Base-by-base conservation (phyloP, 129 eudicot genomes). In the Artemisia tridentata region DNA sequence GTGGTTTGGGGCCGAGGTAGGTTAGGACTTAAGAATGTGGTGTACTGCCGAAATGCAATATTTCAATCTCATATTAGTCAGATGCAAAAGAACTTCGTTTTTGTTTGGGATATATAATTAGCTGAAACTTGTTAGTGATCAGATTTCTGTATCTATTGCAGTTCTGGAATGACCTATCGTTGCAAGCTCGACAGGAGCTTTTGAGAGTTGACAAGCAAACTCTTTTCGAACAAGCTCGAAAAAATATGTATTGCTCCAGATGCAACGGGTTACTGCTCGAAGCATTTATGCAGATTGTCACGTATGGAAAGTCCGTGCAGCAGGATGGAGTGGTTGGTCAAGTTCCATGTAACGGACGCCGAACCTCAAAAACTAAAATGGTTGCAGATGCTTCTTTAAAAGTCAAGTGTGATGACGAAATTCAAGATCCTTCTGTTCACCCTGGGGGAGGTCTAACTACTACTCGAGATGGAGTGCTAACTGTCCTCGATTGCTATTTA, bases 401-500 rank as follows among this genome's bases (percentile, higher is more conserved):
- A 67, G 51, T 59, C 69, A 86, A 72, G n/a, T 73, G 87, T 79
- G 84, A 93, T 25, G 87, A 82, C 74, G 97, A 90, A 68, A 71
- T 84, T 77, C 96, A 85, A 74, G 92, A 90, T 84, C 98, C 97
- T 50, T 90, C 97, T 51, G 98, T 93, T 71, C 97, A 93, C 74
- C 98, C 95, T 20, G 90, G 98, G 98, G 97, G 98, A 80, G 98
- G 97, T 68, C 77, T 93, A 31, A 93, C 88, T 27, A 77, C 98
- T 15, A 84, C 91, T 47, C 79, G 87, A 57, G 98, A 93, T 76
- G 97, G 90, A 72, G 80, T 83, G 23, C 92, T 93, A 62, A 93
- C 98, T 12, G 90, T 93, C 69, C 79, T 93, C 77, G 92, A 93
- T 80, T 87, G 96, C 84, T 90, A 93, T 75, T 60, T 89, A 66